A percentile compares a stretch with the other conserved stretches of the same genome.
Conservation (phyloP, 1,139 yeast species). For the Sugiyamaella grinbergsii region DNA sequence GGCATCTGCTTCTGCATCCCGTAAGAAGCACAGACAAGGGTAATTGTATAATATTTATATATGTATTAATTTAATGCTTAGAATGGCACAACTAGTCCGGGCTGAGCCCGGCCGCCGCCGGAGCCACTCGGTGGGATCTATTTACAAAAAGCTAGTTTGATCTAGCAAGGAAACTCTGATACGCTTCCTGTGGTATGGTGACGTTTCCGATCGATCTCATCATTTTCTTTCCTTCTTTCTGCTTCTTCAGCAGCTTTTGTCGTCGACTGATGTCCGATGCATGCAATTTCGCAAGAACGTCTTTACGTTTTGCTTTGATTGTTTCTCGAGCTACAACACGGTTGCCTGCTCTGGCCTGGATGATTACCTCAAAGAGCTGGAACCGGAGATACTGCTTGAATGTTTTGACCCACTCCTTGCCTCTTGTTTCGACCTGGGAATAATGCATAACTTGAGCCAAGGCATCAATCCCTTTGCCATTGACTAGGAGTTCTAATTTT, state of each 20-base stretch:
- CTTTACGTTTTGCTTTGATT: slow-evolving; percentile 88
- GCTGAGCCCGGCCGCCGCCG: slow-evolving; percentile 2
- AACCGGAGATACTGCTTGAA: slow-evolving; percentile 77
- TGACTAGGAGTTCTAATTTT: slow-evolving; percentile 84
- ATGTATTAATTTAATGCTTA: not conserved
- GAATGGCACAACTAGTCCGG: not conserved
- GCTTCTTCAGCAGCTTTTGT: slow-evolving; percentile 82
- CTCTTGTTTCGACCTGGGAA: slow-evolving; percentile 70
- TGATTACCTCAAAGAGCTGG: slow-evolving; percentile 88
- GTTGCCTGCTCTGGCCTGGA: slow-evolving; percentile 86
- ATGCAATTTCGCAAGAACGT: slow-evolving; percentile 86
- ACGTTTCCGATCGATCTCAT: slow-evolving; percentile 82
- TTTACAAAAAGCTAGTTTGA: slow-evolving; percentile 2
- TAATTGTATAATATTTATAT: slow-evolving; percentile 4
- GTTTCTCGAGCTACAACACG: slow-evolving; percentile 90
- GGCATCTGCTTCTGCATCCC: slow-evolving; percentile 10
- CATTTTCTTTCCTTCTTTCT: slow-evolving; percentile 89
- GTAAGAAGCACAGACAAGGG: slow-evolving; percentile 16
- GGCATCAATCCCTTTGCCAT: slow-evolving; percentile 90
- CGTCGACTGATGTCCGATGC: slow-evolving; percentile 92
- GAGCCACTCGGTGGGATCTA: not conserved
- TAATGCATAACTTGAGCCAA: slow-evolving; percentile 86
- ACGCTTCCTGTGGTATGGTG: slow-evolving; percentile 79
- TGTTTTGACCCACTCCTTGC: slow-evolving; percentile 78
- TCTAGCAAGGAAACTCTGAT: slow-evolving; percentile 44